A percentile compares a stretch with the other conserved stretches of the same genome.
Evolutionary conservation across 805 yeast species (phyloP).

Genomic region (Candida incommunis): DNA sequence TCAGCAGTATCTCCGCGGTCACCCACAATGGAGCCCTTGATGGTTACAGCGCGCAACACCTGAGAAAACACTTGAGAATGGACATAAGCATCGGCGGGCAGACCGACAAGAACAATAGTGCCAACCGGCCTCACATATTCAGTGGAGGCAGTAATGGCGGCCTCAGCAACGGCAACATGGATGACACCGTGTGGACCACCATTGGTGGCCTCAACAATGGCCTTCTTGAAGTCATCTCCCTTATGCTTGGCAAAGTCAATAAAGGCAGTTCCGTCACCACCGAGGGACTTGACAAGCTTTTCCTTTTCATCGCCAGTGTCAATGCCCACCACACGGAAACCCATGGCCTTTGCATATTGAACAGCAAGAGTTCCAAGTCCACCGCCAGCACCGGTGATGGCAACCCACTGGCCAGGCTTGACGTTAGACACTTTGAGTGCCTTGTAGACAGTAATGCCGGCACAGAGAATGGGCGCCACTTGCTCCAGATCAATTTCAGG

Average conservation of each 20-base stretch:
- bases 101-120: constrained; percentile 57
- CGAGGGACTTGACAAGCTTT: constrained; percentile 38
- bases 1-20: constrained; percentile 78
- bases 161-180: constrained; percentile 61
- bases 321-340: constrained; percentile 54
- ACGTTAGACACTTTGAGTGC: constrained; percentile 70
- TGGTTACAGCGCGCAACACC: constrained; percentile 57
- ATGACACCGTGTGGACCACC: constrained; percentile 72
- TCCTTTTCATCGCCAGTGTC: constrained; percentile 59
- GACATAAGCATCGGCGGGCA: constrained; percentile 69
- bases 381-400: constrained; percentile 69
- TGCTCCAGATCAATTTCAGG: constrained; percentile 59
- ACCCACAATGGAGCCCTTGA: constrained; percentile 78
- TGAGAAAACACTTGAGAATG: constrained; percentile 56
- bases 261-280: constrained; percentile 40
- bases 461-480: constrained; percentile 75
- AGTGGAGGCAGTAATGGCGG: constrained; percentile 48
- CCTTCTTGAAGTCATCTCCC: constrained; percentile 43
- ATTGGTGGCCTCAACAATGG: constrained; percentile 39
- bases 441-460: constrained; percentile 85
- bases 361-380: constrained; percentile 64
- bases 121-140: constrained; percentile 53
- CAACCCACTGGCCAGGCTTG: constrained; percentile 61
- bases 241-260: constrained; percentile 44
- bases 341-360: constrained; percentile 70